phyloP scores from a whole-genome alignment of 352 stramenopile genomes.

The Pythium aquatile region DNA sequence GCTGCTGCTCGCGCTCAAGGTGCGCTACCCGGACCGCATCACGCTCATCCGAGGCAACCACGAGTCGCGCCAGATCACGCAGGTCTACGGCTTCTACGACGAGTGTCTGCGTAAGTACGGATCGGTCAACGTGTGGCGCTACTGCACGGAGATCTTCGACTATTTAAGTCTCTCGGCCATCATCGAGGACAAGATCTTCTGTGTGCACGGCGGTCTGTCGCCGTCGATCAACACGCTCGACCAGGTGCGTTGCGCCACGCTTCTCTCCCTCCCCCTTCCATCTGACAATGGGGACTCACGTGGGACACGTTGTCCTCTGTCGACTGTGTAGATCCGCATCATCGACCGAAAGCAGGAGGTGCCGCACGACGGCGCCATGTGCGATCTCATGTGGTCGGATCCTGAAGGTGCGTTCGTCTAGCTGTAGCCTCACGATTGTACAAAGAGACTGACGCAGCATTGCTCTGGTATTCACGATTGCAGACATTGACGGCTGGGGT shows the following conservation, averaged over 20 bases:
- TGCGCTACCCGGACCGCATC: constrained; percentile 98
- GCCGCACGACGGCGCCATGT: constrained; percentile 98
- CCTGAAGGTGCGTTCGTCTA: constrained; percentile 62
- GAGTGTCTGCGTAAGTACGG: constrained; percentile 98
- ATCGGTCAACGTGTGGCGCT: constrained; percentile 98
- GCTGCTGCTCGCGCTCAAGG: constrained; percentile 97
- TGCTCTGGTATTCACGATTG: constrained; percentile 55
- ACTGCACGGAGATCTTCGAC: constrained; percentile 99
- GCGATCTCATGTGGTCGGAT: constrained; percentile 95
- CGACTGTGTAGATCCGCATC: constrained; percentile 55
- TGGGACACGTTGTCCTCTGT: not conserved
- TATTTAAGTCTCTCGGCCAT: constrained; percentile 98
- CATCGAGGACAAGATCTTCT: constrained; percentile 99
- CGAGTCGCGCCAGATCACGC: constrained; percentile 98
- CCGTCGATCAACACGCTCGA: constrained; percentile 90
- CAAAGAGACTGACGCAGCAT: constrained; percentile 36
- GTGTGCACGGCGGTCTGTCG: constrained; percentile 98
- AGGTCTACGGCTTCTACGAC: constrained; percentile 99
- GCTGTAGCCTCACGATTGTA: not conserved
- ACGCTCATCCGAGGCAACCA: constrained; percentile 99
- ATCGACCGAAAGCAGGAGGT: constrained; percentile 99
- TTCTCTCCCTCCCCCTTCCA: not conserved
- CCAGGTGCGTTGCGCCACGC: constrained; percentile 37
- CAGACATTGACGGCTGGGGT: constrained; percentile 98
- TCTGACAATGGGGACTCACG: not conserved